Evolutionary conservation across 2,329 filamentous ascomycete genomes (phyloP).

Genomic region (Metarhizium robertsii): DNA sequence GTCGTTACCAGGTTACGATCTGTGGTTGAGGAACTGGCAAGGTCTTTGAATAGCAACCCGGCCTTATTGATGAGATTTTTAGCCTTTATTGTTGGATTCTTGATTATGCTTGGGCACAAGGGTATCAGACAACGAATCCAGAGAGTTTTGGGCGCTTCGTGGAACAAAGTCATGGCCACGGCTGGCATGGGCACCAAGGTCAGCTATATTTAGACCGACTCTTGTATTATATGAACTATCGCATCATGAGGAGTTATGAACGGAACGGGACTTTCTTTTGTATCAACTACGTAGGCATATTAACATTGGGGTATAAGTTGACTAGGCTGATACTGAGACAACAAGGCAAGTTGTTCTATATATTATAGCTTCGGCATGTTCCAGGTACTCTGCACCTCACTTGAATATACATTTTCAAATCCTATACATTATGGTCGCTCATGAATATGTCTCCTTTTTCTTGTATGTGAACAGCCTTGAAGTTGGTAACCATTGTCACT

Average conservation of each 20-base stretch:
- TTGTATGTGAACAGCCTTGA: background rate
- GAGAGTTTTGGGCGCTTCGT: slow-evolving; percentile 57
- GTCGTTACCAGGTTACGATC: slow-evolving; percentile 42
- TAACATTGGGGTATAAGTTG: background rate
- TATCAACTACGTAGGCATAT: background rate
- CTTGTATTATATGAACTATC: slow-evolving; percentile 8
- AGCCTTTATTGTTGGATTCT: slow-evolving; percentile 69
- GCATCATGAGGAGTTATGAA: slow-evolving; percentile 19
- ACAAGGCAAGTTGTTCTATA: background rate
- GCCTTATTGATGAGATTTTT: slow-evolving; percentile 52
- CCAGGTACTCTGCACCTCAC: background rate
- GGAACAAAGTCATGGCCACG: slow-evolving; percentile 75
- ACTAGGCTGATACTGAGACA: background rate
- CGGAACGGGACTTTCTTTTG: background rate
- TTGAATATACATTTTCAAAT: background rate
- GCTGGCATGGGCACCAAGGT: slow-evolving; percentile 97
- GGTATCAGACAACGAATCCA: slow-evolving; percentile 67
- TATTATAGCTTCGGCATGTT: background rate
- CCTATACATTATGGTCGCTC: background rate
- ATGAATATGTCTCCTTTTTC: background rate
- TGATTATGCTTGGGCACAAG: slow-evolving; percentile 65
- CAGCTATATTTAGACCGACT: slow-evolving; percentile 65
- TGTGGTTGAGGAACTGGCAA: slow-evolving; percentile 41
- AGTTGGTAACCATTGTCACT: background rate
- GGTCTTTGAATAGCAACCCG: slow-evolving; percentile 46